Evolutionary conservation across 2,329 filamentous ascomycete genomes (phyloP), one percentile per base, ranked within the genome.

Genomic region (Myriangium duriaei): DNA sequence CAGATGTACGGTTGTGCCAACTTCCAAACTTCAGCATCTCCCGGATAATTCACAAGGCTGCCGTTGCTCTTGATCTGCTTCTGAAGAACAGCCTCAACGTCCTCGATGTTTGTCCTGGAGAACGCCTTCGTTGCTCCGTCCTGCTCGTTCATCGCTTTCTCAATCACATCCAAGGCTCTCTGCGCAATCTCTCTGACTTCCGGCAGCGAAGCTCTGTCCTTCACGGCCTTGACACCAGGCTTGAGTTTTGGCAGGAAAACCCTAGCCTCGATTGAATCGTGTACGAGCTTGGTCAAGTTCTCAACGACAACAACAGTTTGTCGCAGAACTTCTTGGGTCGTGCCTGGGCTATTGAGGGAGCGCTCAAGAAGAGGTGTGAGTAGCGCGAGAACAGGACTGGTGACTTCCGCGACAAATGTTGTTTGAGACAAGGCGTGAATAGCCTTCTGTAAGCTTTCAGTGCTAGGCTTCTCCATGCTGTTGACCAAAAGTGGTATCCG

Each of bases 241-340:
- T 83, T 81, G 37, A 98, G 70, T 63, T 94, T 95, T 36, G 91
- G 91, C 56, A 98, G 64, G 71, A 98, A 98, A 40, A 84, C 84
- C 48, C 91, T 75, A 21, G 91, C 91, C 67, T 98, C 91, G 43
- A 94, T 76, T 11, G 91, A 91, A 58, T 84, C 87, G 61, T 98
- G 91, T 17, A 98, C 91, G 19, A 98, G 76, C 68, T 94, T 96
- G 44, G 91, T 98, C 66, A 98, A 68, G 65, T 98, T 98, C 66
- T 98, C 91, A 13, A 91, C 82, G 36, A 98, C 92, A 39, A 98
- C 86, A 18, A 93, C 86, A 2, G 91, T 94, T 64, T 95, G 88
- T 44, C 91, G 81, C 40, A 95, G 71, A 14, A 96, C 87, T 64
- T 98, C 91, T 59, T 98, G 91, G 3, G 83, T 72, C 4, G 91